These are phyloP conservation scores for Moniliophthora roreri DNA, from an alignment of 1,284 basidiomycete species.

Conservation along the genomic window DNA sequence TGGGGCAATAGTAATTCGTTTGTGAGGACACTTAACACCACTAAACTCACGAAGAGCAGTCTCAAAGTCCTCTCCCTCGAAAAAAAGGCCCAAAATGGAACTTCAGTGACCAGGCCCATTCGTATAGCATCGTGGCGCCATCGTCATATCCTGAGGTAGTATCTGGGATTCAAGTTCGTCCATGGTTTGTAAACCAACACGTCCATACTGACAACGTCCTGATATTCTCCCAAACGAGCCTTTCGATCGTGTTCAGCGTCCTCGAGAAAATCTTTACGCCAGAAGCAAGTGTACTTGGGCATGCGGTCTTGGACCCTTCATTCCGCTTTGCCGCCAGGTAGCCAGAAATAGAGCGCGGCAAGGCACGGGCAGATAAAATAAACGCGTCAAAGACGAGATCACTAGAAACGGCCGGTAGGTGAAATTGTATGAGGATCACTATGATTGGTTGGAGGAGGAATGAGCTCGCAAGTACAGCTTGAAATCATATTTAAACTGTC, in stretches of 20 bases:
- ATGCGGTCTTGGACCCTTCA: conserved; percentile 83
- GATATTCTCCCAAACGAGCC: conserved; percentile 83
- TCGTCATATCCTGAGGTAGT: conserved; percentile 83
- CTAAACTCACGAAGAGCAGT: conserved; percentile 50
- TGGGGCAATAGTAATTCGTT: not conserved
- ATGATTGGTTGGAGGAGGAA: too few relatives aligned
- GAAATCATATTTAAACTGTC: too few relatives aligned
- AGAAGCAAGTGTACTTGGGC: conserved; percentile 91
- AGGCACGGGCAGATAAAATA: not conserved
- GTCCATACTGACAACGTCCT: conserved; percentile 84
- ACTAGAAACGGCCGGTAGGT: too few relatives aligned
- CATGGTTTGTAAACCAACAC: not conserved
- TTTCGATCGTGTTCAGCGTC: conserved; percentile 72
- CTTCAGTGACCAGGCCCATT: conserved; percentile 91
- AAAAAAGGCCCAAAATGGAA: conserved; percentile 99
- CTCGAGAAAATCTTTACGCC: conserved; percentile 82
- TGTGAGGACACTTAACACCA: not conserved
- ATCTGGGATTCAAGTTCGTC: conserved; percentile 14
- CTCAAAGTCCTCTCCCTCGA: conserved; percentile 90
- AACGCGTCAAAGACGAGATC: too few relatives aligned
- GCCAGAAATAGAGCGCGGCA: not conserved
- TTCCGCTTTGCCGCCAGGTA: conserved; percentile 40
- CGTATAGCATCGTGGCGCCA: conserved; percentile 94
- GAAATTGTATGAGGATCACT: too few relatives aligned
- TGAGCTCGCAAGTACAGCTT: too few relatives aligned